Conservation (phyloP, 2,329 filamentous ascomycete genomes). For the Fusarium praegraminearum region DNA sequence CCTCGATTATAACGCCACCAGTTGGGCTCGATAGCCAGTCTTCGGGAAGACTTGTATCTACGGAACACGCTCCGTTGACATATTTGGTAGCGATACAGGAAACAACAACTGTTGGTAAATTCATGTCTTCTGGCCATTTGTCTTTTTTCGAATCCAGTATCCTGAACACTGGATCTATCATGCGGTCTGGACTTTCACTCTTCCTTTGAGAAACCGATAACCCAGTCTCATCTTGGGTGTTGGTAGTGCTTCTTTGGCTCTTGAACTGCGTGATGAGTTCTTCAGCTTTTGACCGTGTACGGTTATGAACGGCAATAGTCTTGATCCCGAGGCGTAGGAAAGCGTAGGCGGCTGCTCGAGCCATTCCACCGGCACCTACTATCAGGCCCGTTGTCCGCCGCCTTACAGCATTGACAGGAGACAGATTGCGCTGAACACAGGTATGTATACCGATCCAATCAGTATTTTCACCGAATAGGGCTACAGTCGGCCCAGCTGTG, state of each 20-base stretch:
- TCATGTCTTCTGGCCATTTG: not conserved
- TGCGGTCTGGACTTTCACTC: not conserved
- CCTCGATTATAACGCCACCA: conserved; percentile 14
- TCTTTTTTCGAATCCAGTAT: not conserved
- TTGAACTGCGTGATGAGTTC: not conserved
- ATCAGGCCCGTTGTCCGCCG: conserved; percentile 8
- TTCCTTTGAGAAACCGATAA: rapidly evolving
- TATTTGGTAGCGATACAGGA: conserved; percentile 9
- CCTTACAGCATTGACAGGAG: conserved; percentile 15
- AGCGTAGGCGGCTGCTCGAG: conserved; percentile 5
- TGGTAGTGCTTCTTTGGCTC: rapidly evolving
- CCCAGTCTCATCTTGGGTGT: rapidly evolving
- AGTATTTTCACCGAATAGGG: conserved; percentile 7
- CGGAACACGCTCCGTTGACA: not conserved
- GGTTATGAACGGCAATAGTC: conserved; percentile 2
- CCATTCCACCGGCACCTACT: conserved; percentile 12
- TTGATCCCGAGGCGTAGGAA: not conserved
- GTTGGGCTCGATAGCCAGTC: conserved; percentile 7
- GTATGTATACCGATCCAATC: conserved; percentile 19
- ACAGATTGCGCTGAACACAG: conserved; percentile 5
- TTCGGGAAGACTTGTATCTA: conserved; percentile 2
- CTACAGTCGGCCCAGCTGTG: not conserved
- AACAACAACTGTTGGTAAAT: not conserved
- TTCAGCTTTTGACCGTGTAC: not conserved
- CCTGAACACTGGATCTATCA: not conserved